These are phyloP conservation scores for Colletotrichum eremochloae DNA, from an alignment of 2,329 filamentous ascomycete species.

Conservation along the genomic window DNA sequence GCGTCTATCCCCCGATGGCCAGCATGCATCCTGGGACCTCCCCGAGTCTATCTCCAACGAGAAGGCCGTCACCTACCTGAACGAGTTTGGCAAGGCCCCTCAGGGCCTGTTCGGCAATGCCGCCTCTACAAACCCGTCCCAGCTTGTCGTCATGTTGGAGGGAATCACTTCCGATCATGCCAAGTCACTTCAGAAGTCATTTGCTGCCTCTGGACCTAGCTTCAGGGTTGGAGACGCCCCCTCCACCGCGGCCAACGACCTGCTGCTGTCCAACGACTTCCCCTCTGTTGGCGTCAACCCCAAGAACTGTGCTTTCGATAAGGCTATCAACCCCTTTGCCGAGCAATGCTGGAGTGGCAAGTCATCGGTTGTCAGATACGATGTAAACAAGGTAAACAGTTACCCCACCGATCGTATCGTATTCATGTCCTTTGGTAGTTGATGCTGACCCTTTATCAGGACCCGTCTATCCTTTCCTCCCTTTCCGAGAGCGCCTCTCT, in stretches of 20 bases:
- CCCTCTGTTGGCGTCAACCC: constrained; percentile 54
- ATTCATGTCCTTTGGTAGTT: not conserved
- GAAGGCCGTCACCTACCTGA: constrained; percentile 68
- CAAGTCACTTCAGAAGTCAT: constrained; percentile 56
- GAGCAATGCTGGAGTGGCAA: constrained; percentile 60
- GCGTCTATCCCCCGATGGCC: constrained; percentile 63
- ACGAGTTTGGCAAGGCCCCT: constrained; percentile 69
- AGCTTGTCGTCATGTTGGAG: constrained; percentile 72
- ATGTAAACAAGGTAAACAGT: constrained; percentile 57
- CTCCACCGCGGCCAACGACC: constrained; percentile 56
- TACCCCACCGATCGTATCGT: no score
- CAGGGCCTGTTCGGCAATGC: constrained; percentile 64
- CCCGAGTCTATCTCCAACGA: constrained; percentile 58
- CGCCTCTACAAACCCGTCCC: constrained; percentile 55
- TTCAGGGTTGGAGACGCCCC: constrained; percentile 65
- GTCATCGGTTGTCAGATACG: constrained; percentile 59
- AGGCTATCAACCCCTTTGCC: constrained; percentile 59
- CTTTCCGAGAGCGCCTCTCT: constrained; percentile 60
- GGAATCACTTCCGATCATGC: constrained; percentile 64
- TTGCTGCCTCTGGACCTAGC: constrained; percentile 56
- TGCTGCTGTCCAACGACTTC: constrained; percentile 59
- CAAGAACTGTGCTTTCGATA: constrained; percentile 54
- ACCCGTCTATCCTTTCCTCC: constrained; percentile 55
- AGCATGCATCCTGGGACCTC: constrained; percentile 62
- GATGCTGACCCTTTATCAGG: constrained; percentile 20